Evolutionary conservation across 495 filamentous ascomycete species (phyloP), one percentile per base, ranked within the genome.

Genomic region (Lepidopterella palustris): DNA sequence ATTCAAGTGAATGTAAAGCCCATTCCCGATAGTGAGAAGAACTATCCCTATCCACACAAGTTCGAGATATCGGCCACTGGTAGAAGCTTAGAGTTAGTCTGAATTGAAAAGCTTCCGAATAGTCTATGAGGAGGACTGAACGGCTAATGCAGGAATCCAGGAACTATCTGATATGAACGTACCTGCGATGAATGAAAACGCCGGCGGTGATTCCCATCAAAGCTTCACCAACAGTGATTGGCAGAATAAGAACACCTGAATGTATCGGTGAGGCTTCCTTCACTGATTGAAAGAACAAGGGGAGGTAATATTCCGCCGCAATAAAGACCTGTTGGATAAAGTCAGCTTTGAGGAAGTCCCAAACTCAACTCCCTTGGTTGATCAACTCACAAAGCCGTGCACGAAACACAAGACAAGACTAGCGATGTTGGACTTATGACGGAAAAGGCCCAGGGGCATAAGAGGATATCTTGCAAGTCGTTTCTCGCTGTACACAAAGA

Each of bases 281-380:
- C 0, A 75, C 81, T 3, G 77, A 78, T 65, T 85, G 82, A 21
- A 84, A 78, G 65, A 79, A 84, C 0, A 84, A 73, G 0, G 82
- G 82, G 20, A 84, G 72, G 57, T 83, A 85, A 64, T 81, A 85
- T 54, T 82, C 80, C 5, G 70, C 74, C 0, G 71, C 76, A 8
- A 82, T 77, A 69, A 78, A 81, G 13, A 74, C 62, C 64, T 63
- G 25, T 5, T 11, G 23, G 5, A 11, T 48, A 24, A 18, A 4
- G 13, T 45, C 25, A 51, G 52, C 32, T 13, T 27, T 31, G 25
- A 59, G 0, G 0, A 29, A 29, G 10, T 3, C 49, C 13, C 39
- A 42, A 15, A 15, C 5, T 53, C 15, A 23, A 40, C 23, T 2
- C 5, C 10, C 8, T 15, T 20, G 0, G 4, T 39, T 20, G n/a